Evolutionary conservation across 768 basidiomycete species (phyloP), one percentile per base, ranked within the genome.

Genomic region (Hericium rajendrae): DNA sequence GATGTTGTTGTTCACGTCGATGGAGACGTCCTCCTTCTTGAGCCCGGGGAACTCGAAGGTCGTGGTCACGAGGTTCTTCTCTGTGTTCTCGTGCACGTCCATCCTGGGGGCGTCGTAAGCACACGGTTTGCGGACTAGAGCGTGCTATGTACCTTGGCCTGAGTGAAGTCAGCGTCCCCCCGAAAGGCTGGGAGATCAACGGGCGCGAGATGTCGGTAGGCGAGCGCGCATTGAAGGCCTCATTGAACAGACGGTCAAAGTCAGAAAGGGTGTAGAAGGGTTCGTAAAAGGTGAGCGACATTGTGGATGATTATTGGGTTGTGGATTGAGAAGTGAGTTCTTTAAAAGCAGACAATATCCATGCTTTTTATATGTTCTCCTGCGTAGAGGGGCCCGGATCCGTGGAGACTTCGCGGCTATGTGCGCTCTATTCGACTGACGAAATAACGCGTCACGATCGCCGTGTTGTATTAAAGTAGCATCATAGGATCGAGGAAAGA

Each of bases 51-150:
- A 10, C 32, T 84, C 83, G 61, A 82, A 79, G 11, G 71, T 65
- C 26, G 80, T 81, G 2, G 76, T 78, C 52, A 84, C 75, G 20
- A 71, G 63, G 59, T 80, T 78, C 26, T 66, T 68, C 18, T 77
- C 73, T 2, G 61, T 38, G 54, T 80, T 69, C 60, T 82, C 78
- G 59, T 79, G 76, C 12, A 81, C 65, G 59, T 82, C 78, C 75
- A 82, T 77, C 59, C 81, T 53, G 18, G 15, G 28, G 13, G 12
- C 16, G 18, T 4, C 4, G 8, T 12, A 16, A 26, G 20, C 16
- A 46, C 16, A 46, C 5, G 3, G 43, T n/a, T 46, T 46, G 43
- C 43, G 16, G 6, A 20, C 16, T 2, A 46, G 43, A 46, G 43
- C 16, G 20, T 20, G 43, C 32, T 6, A 51, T 26, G 20, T 15